Base-by-base conservation (phyloP, 2,329 filamentous ascomycete genomes). In the Aphanoascus verrucosus region DNA sequence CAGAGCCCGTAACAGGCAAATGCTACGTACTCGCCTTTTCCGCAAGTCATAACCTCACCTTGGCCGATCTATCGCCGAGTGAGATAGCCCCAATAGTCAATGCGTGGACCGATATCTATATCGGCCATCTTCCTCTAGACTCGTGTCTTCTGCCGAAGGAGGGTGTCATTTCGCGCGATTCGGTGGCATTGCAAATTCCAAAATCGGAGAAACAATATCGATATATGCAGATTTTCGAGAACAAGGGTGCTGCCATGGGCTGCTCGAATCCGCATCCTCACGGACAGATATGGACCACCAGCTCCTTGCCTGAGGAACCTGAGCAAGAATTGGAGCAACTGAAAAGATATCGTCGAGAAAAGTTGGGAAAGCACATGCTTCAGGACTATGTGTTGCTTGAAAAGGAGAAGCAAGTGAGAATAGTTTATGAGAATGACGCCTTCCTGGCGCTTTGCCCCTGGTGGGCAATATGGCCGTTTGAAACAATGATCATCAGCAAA, bases 151-250 rank as follows among this genome's bases (percentile, higher is more conserved):
- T 63, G n/a, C 63, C 71, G 51, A 61, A 69, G 41, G 59, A 67
- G 12, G 67, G 73, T 7, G 72, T 72, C 5, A 63, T 78, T 37
- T 69, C 75, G 5, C 72, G 76, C 7, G 67, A 73, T 37, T 70
- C 72, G 19, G 69, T 74, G 8, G 69, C 73, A 11, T 67, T 72
- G 19, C 64, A 64, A 47, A 65, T 78, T 15, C 61, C 72, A 6
- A 71, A 72, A 28, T 84, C 88, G 3, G 81, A 77, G 49, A 79
- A 86, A 51, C 88, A 94, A 70, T 88, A 94, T 63, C 82, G 86
- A 52, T 97, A 94, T 72, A 96, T 98, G 90, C 93, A 98, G 67
- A 97, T 98, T 59, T 98, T 98, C 58, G 93, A 98, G 73, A 98
- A 98, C 76, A 98, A 98, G 72, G 93, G 93, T 49, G 83, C 86